A percentile compares a stretch with the other conserved stretches of the same genome.
These are phyloP conservation scores for Amaranthus palmeri DNA, from an alignment of 148 eudicot genomes.

Conservation along the genomic window DNA sequence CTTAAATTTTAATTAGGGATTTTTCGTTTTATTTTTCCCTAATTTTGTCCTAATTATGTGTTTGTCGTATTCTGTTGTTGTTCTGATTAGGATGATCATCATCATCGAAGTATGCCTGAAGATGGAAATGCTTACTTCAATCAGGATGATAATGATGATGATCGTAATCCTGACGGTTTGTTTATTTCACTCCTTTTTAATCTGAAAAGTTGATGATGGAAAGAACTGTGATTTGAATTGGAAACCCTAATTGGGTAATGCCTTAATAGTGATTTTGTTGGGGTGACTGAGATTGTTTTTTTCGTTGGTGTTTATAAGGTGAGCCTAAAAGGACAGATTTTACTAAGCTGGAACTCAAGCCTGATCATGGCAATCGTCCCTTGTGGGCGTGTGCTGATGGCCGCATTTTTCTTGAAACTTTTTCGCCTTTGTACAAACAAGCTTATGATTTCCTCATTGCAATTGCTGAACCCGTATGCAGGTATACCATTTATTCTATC, in stretches of 20 bases:
- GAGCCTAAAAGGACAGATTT: conserved; percentile 79
- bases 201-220: background rate
- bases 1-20: background rate
- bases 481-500: conserved; percentile 34
- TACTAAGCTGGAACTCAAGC: conserved; percentile 82
- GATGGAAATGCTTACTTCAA: conserved; percentile 44
- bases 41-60: background rate
- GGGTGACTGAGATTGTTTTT: conserved; percentile 14
- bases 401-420: conserved; percentile 92
- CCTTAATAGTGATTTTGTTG: background rate
- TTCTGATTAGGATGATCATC: conserved; percentile 44
- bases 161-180: conserved; percentile 41
- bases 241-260: too few species aligned
- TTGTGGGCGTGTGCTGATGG: conserved; percentile 99
- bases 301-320: conserved; percentile 18
- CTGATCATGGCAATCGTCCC: conserved; percentile 84
- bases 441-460: conserved; percentile 98
- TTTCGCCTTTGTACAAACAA: conserved; percentile 87
- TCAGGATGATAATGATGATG: conserved; percentile 50
- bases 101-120: conserved; percentile 28
- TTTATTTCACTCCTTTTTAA: background rate
- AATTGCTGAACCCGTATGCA: conserved; percentile 98
- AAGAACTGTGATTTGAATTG: background rate
- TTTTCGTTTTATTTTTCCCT: background rate
- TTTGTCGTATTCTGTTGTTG: background rate